A percentile compares a stretch with the other conserved stretches of the same genome.
phyloP scores from a whole-genome alignment of 1,139 yeast species.

The Wickerhamomyces sp. region DNA sequence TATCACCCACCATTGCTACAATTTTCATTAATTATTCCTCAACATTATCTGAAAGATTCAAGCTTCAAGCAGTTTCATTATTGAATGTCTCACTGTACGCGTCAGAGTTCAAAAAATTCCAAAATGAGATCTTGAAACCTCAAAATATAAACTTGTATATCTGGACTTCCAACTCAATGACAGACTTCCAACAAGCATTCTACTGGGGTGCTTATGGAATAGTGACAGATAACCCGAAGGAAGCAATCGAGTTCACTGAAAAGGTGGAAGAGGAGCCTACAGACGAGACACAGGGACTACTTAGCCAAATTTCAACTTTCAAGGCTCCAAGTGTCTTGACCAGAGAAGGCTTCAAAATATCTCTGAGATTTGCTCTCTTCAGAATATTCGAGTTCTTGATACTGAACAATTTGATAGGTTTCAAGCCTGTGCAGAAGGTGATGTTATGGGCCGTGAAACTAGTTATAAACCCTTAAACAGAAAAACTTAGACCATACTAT shows the following conservation, averaged over 20 bases:
- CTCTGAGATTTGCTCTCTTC: constrained; percentile 9
- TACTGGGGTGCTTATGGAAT: constrained; percentile 14
- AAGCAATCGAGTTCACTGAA: constrained; percentile 9
- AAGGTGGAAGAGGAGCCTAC: neutral
- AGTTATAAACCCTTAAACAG: constrained; percentile 5
- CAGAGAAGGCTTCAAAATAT: constrained; percentile 2
- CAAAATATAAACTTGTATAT: constrained; percentile 55
- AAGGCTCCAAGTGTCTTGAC: constrained; percentile 8
- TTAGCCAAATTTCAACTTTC: constrained; percentile 1
- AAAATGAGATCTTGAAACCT: constrained; percentile 32
- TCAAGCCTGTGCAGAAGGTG: constrained; percentile 8
- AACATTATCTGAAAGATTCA: constrained; percentile 31
- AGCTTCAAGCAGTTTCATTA: constrained; percentile 41
- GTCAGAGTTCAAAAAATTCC: constrained; percentile 33
- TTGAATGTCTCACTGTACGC: constrained; percentile 38
- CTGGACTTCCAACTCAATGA: constrained; percentile 70
- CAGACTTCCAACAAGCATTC: constrained; percentile 13
- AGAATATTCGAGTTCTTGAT: constrained; percentile 20
- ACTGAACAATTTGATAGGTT: constrained; percentile 8
- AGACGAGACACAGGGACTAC: neutral
- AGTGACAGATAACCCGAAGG: constrained; percentile 20
- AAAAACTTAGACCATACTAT: constrained; percentile 1
- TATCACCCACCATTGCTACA: constrained; percentile 36
- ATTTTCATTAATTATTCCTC: constrained; percentile 29
- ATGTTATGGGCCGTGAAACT: constrained; percentile 1